These are phyloP conservation scores for Aspergillus arachidicola DNA, from an alignment of 2,329 filamentous ascomycete species.

Conservation along the genomic window DNA sequence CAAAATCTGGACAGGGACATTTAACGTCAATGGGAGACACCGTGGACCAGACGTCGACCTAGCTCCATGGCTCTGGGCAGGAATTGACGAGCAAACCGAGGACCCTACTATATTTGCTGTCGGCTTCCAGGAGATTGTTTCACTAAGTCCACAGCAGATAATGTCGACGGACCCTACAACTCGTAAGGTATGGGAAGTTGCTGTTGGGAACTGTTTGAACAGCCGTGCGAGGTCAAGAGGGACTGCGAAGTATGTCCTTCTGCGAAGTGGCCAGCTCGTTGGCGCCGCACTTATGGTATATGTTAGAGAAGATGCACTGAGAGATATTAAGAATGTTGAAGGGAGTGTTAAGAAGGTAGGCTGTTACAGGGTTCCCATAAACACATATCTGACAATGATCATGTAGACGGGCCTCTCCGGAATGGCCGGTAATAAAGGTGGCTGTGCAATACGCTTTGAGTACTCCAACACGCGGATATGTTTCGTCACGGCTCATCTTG, in stretches of 20 bases:
- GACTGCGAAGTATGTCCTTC: constrained; percentile 79
- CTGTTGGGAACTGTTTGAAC: constrained; percentile 79
- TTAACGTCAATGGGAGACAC: constrained; percentile 90
- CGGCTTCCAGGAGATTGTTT: constrained; percentile 98
- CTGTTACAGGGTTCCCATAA: constrained; percentile 1
- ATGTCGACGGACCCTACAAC: constrained; percentile 95
- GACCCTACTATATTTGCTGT: constrained; percentile 86
- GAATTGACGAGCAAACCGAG: constrained; percentile 56
- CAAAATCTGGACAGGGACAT: constrained; percentile 82
- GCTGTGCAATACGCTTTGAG: constrained; percentile 93
- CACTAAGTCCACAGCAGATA: constrained; percentile 94
- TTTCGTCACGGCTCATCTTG: constrained; percentile 94
- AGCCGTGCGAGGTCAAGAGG: constrained; percentile 64
- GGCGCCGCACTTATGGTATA: constrained; percentile 92
- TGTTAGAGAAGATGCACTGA: constrained; percentile 75
- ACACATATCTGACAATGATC: not conserved
- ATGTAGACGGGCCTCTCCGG: constrained; percentile 80
- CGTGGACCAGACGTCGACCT: constrained; percentile 78
- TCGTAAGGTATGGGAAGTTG: constrained; percentile 82
- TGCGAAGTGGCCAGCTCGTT: constrained; percentile 91
- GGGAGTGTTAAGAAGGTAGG: constrained; percentile 84
- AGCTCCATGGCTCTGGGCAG: constrained; percentile 77
- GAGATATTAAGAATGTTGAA: constrained; percentile 92
- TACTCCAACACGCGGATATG: constrained; percentile 91
- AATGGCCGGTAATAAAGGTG: constrained; percentile 97